These are phyloP conservation scores for Xanthoconium purpureum DNA, from an alignment of 768 basidiomycete species.

Conservation along the genomic window DNA sequence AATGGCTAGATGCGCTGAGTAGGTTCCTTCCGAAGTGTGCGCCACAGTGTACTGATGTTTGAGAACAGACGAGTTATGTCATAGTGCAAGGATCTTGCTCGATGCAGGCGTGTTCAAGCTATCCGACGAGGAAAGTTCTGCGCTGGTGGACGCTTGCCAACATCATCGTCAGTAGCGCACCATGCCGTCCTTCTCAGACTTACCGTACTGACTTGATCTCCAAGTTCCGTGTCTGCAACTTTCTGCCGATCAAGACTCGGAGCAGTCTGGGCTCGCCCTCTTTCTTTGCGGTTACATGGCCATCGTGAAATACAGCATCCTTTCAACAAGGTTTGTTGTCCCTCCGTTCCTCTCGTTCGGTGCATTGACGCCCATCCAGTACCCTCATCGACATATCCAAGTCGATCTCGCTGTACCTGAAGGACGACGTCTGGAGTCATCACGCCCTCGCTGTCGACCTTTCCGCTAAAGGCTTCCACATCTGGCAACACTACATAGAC, in stretches of 20 bases:
- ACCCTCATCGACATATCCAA: constrained; percentile 80
- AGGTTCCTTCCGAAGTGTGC: constrained; percentile 15
- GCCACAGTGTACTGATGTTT: constrained; percentile 5
- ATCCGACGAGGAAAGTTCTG: constrained; percentile 62
- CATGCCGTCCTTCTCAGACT: background rate
- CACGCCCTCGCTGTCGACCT: constrained; percentile 81
- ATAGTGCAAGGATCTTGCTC: constrained; percentile 74
- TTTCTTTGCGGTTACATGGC: constrained; percentile 84
- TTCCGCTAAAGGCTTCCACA: constrained; percentile 84
- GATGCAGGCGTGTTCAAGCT: constrained; percentile 68
- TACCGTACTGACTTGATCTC: constrained; percentile 7
- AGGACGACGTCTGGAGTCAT: constrained; percentile 66
- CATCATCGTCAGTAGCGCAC: constrained; percentile 47
- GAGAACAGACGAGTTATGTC: constrained; percentile 64
- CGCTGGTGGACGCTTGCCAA: constrained; percentile 61
- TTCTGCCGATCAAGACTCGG: constrained; percentile 55
- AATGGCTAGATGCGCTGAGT: constrained; percentile 80
- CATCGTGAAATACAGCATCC: constrained; percentile 69
- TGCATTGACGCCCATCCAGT: constrained; percentile 37
- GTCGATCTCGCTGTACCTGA: constrained; percentile 74
- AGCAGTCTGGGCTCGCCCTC: constrained; percentile 63
- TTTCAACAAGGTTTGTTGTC: constrained; percentile 61
- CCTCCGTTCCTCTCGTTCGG: background rate
- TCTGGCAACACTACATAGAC: constrained; percentile 94
- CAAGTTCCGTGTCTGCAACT: constrained; percentile 64